phyloP scores from a whole-genome alignment of 2,329 filamentous ascomycete species.

The Nothophaeocryptopus gaeumannii region DNA sequence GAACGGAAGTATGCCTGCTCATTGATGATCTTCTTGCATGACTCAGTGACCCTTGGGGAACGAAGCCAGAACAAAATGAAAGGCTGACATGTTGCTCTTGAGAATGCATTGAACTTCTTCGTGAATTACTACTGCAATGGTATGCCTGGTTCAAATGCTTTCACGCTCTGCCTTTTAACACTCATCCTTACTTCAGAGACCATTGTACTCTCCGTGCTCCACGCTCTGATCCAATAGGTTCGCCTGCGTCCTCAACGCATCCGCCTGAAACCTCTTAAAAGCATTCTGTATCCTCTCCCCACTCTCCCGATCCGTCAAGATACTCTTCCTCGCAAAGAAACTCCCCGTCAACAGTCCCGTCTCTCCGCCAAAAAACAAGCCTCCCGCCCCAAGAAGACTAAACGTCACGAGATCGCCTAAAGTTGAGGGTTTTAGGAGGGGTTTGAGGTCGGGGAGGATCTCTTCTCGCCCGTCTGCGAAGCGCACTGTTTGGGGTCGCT shows the following conservation, averaged over 20 bases:
- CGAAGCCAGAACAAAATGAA: too few species aligned
- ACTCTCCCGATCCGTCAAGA: slow-evolving; percentile 55
- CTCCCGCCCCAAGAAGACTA: slow-evolving; percentile 60
- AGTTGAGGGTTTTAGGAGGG: slow-evolving; percentile 55
- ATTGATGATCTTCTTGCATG: too few species aligned
- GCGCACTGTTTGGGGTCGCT: slow-evolving; percentile 60
- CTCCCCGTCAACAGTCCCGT: slow-evolving; percentile 58
- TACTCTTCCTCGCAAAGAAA: slow-evolving; percentile 51
- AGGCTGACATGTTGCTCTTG: too few species aligned
- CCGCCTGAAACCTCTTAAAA: slow-evolving; percentile 61
- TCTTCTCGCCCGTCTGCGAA: slow-evolving; percentile 63
- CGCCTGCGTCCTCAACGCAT: slow-evolving; percentile 61
- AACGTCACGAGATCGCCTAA: slow-evolving; percentile 62
- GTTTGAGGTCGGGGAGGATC: slow-evolving; percentile 59
- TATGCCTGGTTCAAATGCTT: too few species aligned
- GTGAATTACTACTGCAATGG: too few species aligned
- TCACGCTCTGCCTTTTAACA: too few species aligned
- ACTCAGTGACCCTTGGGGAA: too few species aligned
- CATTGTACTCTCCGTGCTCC: too few species aligned
- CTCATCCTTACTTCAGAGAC: too few species aligned
- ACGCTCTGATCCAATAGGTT: slow-evolving; percentile 50
- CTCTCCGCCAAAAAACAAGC: slow-evolving; percentile 64
- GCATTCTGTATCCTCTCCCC: slow-evolving; percentile 59
- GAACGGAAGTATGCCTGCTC: too few species aligned
- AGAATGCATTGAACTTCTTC: too few species aligned